Evolutionary conservation across 2,329 filamentous ascomycete species (phyloP), one percentile per base, ranked within the genome.

Genomic region (Cladosporium sp.): DNA sequence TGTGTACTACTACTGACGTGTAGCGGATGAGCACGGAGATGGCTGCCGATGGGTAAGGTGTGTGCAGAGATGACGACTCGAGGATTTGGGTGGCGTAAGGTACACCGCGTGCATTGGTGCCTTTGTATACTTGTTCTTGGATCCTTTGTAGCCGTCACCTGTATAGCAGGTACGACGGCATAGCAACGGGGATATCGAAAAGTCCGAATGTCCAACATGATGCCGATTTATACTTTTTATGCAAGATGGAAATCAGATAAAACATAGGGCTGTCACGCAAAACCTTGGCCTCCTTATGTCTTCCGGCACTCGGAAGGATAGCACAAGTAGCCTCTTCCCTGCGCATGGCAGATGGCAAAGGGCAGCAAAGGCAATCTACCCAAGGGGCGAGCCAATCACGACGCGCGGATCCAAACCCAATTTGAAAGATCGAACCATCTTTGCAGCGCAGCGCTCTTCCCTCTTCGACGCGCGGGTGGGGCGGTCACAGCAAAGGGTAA

Each of bases 311-410:
- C 41, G 41, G 41, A 24, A 24, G 41, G 41, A 47, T 11, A 24
- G 34, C 34, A 36, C 34, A 36, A 36, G 34, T 36, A 36, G 12
- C 34, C 34, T 36, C 38, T 21, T n/a, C n/a, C 41, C n/a, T 44
- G 41, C 41, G 18, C 18, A 8, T 44, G 41, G 41, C 41, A 44
- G 41, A 44, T 21, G 18, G 18, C 38, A 21, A 5, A 38, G 4
- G 11, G 36, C 36, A 41, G 10, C 14, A 41, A 47, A 21, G 41
- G 60, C 60, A 63, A 63, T 63, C 32, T 54, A 55, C 28, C 34
- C 49, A 36, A 36, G 60, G 60, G 26, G 21, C 15, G 30, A 41
- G 49, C 60, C 60, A 63, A 63, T 63, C 49, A 63, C 32, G 4
- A 38, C 10, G 32, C 32, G 55, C 41, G 10, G 10, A 11, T 4